Evolutionary conservation across 768 basidiomycete species (phyloP).

Genomic region (Xerocomellus intermedius): DNA sequence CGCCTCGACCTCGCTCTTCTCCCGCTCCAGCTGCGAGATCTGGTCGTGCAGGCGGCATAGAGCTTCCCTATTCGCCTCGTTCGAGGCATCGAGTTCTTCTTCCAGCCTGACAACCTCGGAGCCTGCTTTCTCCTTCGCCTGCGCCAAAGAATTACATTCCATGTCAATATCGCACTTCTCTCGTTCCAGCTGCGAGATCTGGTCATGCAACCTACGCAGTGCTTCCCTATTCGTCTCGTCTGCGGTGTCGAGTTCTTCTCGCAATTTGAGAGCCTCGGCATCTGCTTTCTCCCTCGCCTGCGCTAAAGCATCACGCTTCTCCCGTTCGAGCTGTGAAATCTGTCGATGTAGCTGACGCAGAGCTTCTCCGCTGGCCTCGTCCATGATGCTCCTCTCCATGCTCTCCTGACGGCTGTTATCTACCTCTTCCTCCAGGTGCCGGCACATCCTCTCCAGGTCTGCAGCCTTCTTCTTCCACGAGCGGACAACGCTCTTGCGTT

Average conservation of each 20-base stretch:
- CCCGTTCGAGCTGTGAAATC: slow-evolving; percentile 72
- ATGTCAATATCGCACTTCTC: not conserved
- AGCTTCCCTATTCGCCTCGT: slow-evolving; percentile 37
- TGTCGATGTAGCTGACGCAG: slow-evolving; percentile 77
- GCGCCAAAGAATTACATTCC: not conserved
- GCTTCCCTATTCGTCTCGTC: not conserved
- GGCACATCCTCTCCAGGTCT: slow-evolving; percentile 67
- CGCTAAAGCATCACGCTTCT: slow-evolving; percentile 34
- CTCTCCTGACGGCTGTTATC: slow-evolving; percentile 82
- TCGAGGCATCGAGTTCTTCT: slow-evolving; percentile 45
- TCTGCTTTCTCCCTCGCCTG: too few species aligned
- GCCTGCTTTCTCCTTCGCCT: slow-evolving; percentile 11
- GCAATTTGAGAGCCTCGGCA: too few species aligned
- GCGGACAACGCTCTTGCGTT: slow-evolving; percentile 51
- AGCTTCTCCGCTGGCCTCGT: slow-evolving; percentile 75
- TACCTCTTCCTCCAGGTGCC: slow-evolving; percentile 79
- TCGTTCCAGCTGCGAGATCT: not conserved
- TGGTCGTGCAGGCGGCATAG: slow-evolving; percentile 27
- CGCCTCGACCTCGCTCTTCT: slow-evolving; percentile 62
- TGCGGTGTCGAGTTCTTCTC: not conserved
- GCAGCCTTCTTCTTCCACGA: slow-evolving; percentile 76
- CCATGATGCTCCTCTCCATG: slow-evolving; percentile 79
- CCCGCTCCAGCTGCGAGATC: slow-evolving; percentile 9
- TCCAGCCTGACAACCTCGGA: slow-evolving; percentile 34
- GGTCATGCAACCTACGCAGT: not conserved